Base-by-base conservation (phyloP, 148 eudicot genomes). In the Rhododendron ovatum region DNA sequence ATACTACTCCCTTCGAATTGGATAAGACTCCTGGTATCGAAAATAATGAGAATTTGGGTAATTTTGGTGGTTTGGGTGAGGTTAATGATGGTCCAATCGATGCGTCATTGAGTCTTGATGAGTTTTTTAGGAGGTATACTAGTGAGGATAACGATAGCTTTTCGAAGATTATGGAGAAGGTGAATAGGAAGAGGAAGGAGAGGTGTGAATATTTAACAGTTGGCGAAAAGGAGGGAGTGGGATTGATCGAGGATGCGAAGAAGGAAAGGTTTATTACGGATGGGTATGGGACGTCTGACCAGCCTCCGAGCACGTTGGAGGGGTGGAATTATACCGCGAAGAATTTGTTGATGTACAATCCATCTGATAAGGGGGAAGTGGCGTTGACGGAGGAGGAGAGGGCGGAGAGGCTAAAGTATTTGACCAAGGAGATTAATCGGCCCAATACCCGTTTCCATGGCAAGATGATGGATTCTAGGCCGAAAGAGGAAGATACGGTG, bases 131-230 rank as follows among this genome's bases (percentile, higher is more conserved):
- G 90, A 91, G 88, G 91, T 95, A 94, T 88, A 95, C 98, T 20
- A 96, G 99, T 80, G 98, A 96, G 88, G 99, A 96, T 84, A 95
- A 96, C 69, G 94, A 95, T 80, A 96, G 99, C 86, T 96, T 96
- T 77, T 86, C 91, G 20, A 91, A 91, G 75, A 76, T 96, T 69
- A 83, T 96, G 45, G 99, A 96, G 85, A 95, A 92, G 80, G 96
- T 92, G 77, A 95, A 96, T 90, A 85, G 95, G 88, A 96, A 94
- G 90, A 95, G 92, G 88, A 93, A 91, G 84, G 98, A 94, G 90
- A 92, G 94, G 39, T 91, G 90, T 89, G 96, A 59, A 57, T 89
- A 87, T 93, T 90, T 96, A 92, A 87, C 93, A 74, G 97, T 92
- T 86, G 96, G 97, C 11, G 95, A 92, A 86, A 88, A 90, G 80